Conservation (phyloP, 2,329 filamentous ascomycete species). For the Sclerotinia sclerotiorum region DNA sequence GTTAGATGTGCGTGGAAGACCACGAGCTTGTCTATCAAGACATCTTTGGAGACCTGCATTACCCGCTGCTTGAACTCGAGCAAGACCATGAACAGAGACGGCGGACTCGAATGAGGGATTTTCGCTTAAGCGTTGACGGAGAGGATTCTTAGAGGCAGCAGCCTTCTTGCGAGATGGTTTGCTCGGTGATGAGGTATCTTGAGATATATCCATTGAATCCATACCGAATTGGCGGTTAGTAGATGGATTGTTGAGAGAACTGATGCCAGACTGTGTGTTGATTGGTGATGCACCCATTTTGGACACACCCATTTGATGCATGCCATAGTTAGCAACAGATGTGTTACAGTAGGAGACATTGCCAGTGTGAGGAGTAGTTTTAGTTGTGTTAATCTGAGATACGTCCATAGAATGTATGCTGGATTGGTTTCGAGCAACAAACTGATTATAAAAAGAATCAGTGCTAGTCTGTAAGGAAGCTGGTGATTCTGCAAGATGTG, state of each 20-base stretch:
- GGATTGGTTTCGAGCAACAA: not conserved
- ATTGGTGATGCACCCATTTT: no score
- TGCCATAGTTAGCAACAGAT: not conserved
- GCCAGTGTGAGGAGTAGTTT: not conserved
- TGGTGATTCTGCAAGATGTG: not conserved
- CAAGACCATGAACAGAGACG: constrained; percentile 17
- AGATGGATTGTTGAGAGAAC: not conserved
- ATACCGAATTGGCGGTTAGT: not conserved
- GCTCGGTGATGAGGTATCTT: not conserved
- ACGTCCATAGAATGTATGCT: no score
- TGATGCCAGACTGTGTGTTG: no score
- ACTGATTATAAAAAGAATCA: not conserved
- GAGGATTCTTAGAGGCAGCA: not conserved
- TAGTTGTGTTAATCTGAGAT: not conserved
- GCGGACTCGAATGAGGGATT: constrained; percentile 20
- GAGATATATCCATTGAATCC: not conserved
- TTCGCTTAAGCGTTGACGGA: constrained; percentile 16
- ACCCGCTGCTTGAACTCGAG: constrained; percentile 7
- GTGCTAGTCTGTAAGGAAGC: not conserved
- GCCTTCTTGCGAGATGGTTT: not conserved
- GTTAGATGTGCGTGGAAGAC: constrained; percentile 17
- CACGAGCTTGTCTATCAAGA: constrained; percentile 15
- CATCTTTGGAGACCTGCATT: not conserved
- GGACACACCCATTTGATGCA: not conserved
- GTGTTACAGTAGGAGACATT: not conserved